Conservation (phyloP, 139 green algal genomes). For the Tetradesmus lagerheimii region DNA sequence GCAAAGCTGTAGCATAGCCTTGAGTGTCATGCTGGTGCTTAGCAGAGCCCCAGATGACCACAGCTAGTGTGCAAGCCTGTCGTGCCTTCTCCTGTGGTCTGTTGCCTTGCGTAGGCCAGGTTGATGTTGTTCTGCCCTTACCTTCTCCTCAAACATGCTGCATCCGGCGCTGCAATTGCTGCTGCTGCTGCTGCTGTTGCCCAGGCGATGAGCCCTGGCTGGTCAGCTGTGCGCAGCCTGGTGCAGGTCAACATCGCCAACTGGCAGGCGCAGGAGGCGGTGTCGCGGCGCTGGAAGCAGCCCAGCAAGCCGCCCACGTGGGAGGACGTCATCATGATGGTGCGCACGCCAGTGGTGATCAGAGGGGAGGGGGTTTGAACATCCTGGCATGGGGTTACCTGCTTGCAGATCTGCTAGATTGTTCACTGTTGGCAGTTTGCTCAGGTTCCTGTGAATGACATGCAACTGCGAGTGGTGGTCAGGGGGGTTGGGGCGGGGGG, state of each 20-base stretch:
- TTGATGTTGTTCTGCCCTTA: neutral
- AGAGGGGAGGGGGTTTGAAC: too few species aligned
- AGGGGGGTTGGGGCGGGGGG: too few species aligned
- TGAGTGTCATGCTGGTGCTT: neutral
- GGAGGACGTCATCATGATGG: constrained; percentile 38
- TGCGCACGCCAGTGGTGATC: too few species aligned
- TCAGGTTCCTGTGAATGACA: too few species aligned
- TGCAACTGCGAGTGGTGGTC: too few species aligned
- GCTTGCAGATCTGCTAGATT: too few species aligned
- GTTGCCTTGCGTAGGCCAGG: too few species aligned
- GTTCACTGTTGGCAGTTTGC: too few species aligned
- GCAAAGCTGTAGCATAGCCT: neutral
- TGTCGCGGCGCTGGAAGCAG: constrained; percentile 30
- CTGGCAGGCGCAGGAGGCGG: constrained; percentile 10
- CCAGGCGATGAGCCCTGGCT: neutral
- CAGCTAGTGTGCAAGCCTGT: too few species aligned
- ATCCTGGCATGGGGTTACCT: too few species aligned
- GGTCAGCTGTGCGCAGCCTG: neutral
- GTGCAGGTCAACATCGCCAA: constrained; percentile 35
- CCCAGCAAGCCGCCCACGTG: constrained; percentile 14
- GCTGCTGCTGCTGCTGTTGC: constrained; percentile 11
- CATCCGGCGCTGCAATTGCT: neutral
- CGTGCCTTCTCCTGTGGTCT: too few species aligned
- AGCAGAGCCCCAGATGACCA: neutral
- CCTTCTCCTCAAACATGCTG: neutral